Evolutionary conservation across 768 basidiomycete genomes (phyloP), one percentile per base, ranked within the genome.

Genomic region (Hygrophorus pudorinus): DNA sequence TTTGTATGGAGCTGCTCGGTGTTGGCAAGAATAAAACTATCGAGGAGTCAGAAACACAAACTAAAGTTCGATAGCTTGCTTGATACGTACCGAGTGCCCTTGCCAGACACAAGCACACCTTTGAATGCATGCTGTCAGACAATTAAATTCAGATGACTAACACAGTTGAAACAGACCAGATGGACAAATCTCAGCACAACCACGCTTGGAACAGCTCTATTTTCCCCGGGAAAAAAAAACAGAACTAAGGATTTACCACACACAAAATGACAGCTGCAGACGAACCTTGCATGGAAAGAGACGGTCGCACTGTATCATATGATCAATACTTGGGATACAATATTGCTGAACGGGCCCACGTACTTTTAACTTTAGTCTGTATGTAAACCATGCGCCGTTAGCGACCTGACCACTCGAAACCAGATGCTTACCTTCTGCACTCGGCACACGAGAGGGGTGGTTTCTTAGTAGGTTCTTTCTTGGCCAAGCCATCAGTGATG

Each of bases 21-120:
- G 53, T 79, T 79, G 40, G 78, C 78, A 40, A 81, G 71, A 52
- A 80, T 77, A 49, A 79, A 80, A 40, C 66, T 67, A 45, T 21
- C 13, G 16, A 37, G 10, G 34, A n/a, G 14, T 48, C 37, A 49
- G 50, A 13, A 35, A 31, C n/a, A 20, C n/a, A 37, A n/a, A 16
- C 9, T 4, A 2, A 31, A 13, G 7, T 13, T 17, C 8, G 16
- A 34, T 11, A n/a, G 17, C 16, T 32, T 11, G 31, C 9, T 16
- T 21, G 4, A 20, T 37, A 16, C 58, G 13, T 42, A 62, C 57
- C 78, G 74, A 43, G 76, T 79, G 42, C 78, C 78, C 56, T 78
- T 78, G 28, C 78, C 78, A 32, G 78, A 79, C 2, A 78, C 78
- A 44, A 80, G 68, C 34, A 78, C 76, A 49, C 78, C 78, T 79